Evolutionary conservation across 2,329 filamentous ascomycete genomes (phyloP), one percentile per base, ranked within the genome.

Genomic region (Fusarium brachygibbosum): DNA sequence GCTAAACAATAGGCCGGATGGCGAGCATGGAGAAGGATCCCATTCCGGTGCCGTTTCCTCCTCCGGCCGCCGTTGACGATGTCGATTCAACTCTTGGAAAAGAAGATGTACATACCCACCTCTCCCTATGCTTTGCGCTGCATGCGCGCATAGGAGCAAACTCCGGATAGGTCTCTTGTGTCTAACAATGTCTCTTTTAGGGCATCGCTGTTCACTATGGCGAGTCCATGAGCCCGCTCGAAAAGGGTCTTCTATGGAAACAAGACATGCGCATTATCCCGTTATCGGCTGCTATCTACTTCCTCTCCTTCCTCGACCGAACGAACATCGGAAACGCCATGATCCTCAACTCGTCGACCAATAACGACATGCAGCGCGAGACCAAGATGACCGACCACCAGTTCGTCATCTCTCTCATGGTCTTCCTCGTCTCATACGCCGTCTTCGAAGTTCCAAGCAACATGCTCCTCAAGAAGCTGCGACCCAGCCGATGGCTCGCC

Each of bases 311-410:
- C 75, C 84, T 92, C 25, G 90, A 92, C 77, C 83, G 88, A 42
- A 86, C 87, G 57, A 92, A 92, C 76, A 91, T 92, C 59, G 89
- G 88, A 74, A 91, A 91, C 75, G 88, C 89, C 41, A 89, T 87
- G 77, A 87, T 91, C 28, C 82, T 92, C 65, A 91, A 92, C 74
- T 80, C 84, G 21, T 82, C 86, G 13, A 85, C 85, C 1, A 76
- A 83, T 44, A 81, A 92, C 75, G 88, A 91, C 78, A 84, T 93
- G 69, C 84, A 91, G 35, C 81, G 83, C 19, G 84, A 88, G 73
- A 89, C 89, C 3, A 70, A 83, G 66, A 90, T 91, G 86, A 87
- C 85, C 3, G 82, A 85, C 52, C 82, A 85, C 74, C 82, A 91
- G 73, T 93, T 88, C 78, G 86, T 86, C 72, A 78, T 84, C 42